Evolutionary conservation across 192 early-diverging fungal genomes (phyloP).

Genomic region (Linnemannia schmuckeri): DNA sequence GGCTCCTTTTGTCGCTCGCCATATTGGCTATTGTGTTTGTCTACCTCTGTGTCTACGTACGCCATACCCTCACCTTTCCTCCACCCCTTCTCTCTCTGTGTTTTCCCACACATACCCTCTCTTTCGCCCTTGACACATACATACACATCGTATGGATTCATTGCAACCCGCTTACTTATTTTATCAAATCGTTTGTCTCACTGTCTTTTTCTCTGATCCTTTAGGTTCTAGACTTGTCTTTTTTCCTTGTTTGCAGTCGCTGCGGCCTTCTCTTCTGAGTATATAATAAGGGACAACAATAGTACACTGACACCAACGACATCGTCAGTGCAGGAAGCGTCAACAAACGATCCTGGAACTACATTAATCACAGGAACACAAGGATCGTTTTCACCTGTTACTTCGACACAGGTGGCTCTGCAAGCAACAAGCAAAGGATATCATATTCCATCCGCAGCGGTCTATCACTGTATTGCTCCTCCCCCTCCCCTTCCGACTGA

Average conservation of each 20-base stretch:
- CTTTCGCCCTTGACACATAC: not conserved
- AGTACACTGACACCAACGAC: not conserved
- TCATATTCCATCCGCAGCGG: not conserved
- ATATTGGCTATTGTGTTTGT: not conserved
- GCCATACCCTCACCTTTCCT: not conserved
- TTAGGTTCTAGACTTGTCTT: slow-evolving; percentile 7
- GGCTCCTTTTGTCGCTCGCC: not conserved
- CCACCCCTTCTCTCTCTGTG: not conserved
- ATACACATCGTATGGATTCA: not conserved
- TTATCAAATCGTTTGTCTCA: not conserved
- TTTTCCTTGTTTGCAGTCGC: not conserved
- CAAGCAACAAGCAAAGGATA: not conserved
- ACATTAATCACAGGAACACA: not conserved
- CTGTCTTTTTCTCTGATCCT: not conserved
- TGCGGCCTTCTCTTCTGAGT: not conserved
- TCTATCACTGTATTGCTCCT: not conserved
- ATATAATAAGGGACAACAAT: not conserved
- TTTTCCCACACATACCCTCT: not conserved
- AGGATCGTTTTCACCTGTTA: not conserved
- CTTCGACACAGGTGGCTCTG: not conserved
- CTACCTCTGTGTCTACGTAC: not conserved
- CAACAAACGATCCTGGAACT: not conserved
- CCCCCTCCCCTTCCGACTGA: not conserved
- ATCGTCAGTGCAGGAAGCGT: not conserved
- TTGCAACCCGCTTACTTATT: not conserved